Percentiles rank a stretch among this genome's conserved stretches.
phyloP scores from a whole-genome alignment of 1,284 basidiomycete genomes.

The Mycena citricolor region DNA sequence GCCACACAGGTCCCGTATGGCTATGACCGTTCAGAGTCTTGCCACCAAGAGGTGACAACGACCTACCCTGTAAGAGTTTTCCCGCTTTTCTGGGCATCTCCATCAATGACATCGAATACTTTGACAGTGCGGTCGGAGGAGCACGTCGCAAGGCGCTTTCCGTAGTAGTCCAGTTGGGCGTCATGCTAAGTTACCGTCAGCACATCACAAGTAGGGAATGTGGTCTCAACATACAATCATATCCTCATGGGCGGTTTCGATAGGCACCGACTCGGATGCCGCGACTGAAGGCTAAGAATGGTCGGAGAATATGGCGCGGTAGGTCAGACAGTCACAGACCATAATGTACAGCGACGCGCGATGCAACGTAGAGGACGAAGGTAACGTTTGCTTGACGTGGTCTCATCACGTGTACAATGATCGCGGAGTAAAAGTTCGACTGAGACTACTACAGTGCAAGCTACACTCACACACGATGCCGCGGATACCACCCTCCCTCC shows the following conservation, averaged over 20 bases:
- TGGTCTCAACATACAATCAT: constrained; percentile 75
- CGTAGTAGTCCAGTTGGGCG: constrained; percentile 97
- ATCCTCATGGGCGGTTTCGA: constrained; percentile 92
- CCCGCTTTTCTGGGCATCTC: constrained; percentile 69
- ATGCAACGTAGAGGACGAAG: constrained; percentile 1
- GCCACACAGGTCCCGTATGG: constrained; percentile 97
- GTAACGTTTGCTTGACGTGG: too few relatives aligned
- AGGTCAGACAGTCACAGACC: not conserved
- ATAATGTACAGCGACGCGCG: not conserved
- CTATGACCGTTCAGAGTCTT: constrained; percentile 36
- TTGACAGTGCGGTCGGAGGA: constrained; percentile 95
- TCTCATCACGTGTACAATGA: too few relatives aligned
- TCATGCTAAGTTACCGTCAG: constrained; percentile 68
- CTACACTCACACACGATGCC: constrained; percentile 27
- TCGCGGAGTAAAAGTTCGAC: not conserved
- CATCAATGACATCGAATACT: constrained; percentile 93
- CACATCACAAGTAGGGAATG: not conserved
- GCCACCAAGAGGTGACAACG: constrained; percentile 1
- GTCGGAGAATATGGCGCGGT: too few relatives aligned
- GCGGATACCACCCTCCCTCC: constrained; percentile 31
- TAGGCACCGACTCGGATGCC: constrained; percentile 68
- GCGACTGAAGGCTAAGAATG: constrained; percentile 52
- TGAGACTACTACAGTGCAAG: not conserved
- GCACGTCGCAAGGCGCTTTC: constrained; percentile 94
- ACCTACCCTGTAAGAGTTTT: constrained; percentile 86